These are phyloP conservation scores for Trichoderma aggressivum DNA, from an alignment of 2,329 filamentous ascomycete species.

Conservation along the genomic window DNA sequence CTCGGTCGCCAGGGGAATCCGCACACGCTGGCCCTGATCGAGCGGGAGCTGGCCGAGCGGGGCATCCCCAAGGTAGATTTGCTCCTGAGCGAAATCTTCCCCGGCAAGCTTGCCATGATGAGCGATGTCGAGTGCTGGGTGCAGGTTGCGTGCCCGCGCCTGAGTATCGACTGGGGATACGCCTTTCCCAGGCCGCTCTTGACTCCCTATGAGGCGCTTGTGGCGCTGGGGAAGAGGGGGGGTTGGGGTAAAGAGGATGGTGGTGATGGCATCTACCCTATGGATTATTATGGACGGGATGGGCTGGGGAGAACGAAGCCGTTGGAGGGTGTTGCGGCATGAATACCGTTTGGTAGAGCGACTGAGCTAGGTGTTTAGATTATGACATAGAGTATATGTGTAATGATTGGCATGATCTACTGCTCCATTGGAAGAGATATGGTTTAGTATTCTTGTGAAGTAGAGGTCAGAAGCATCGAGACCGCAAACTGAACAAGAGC, in stretches of 20 bases:
- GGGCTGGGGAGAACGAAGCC: slow-evolving; percentile 77
- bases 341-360: slow-evolving; percentile 6
- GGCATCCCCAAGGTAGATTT: slow-evolving; percentile 82
- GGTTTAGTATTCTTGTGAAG: not conserved
- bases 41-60: slow-evolving; percentile 65
- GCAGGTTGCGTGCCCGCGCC: slow-evolving; percentile 90
- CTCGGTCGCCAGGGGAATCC: slow-evolving; percentile 94
- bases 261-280: slow-evolving; percentile 71
- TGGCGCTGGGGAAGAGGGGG: slow-evolving; percentile 76
- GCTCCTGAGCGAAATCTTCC: slow-evolving; percentile 91
- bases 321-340: slow-evolving; percentile 27
- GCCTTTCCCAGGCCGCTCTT: slow-evolving; percentile 84
- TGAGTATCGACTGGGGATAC: slow-evolving; percentile 99
- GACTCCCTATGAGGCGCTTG: slow-evolving; percentile 91
- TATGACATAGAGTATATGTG: not conserved
- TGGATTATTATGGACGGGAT: slow-evolving; percentile 97
- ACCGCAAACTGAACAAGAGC: too few relatives aligned
- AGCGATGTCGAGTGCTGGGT: slow-evolving; percentile 95
- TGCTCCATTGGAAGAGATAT: not conserved
- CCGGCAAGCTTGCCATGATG: slow-evolving; percentile 92
- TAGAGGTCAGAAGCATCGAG: too few relatives aligned
- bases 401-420: not conserved
- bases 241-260: slow-evolving; percentile 58
- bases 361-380: not conserved
- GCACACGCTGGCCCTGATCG: slow-evolving; percentile 83